Conservation (phyloP, 257 asterid genomes). For the Ballota nigra region DNA sequence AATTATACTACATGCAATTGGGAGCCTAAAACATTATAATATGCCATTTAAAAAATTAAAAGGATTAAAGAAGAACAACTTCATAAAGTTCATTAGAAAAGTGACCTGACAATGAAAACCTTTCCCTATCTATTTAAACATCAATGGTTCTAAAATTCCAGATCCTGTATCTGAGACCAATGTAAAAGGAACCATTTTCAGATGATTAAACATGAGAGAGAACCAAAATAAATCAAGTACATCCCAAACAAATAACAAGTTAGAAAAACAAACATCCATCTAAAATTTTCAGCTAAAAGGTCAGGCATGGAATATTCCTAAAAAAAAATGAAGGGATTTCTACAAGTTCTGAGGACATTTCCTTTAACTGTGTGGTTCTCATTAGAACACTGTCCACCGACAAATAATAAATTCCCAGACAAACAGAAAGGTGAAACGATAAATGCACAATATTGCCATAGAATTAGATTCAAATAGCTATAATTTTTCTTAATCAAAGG, state of each 20-base stretch:
- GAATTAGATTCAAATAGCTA: slow-evolving; percentile 7
- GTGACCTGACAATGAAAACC: not conserved
- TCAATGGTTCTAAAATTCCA: not conserved
- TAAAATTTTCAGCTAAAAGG: not conserved
- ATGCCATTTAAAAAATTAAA: not conserved
- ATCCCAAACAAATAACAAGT: not conserved
- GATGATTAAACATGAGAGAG: not conserved
- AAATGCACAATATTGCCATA: not conserved
- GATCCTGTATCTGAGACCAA: not conserved
- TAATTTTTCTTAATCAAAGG: slow-evolving; percentile 3
- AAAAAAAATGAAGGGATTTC: not conserved
- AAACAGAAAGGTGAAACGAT: not conserved
- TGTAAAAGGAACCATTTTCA: not conserved
- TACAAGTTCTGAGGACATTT: not conserved
- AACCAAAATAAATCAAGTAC: not conserved
- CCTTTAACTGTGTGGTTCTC: not conserved
- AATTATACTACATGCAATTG: not conserved
- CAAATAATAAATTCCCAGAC: slow-evolving; percentile 2
- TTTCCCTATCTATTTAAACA: not conserved
- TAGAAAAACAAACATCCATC: not conserved
- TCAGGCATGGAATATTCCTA: slow-evolving; percentile 6
- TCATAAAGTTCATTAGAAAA: not conserved
- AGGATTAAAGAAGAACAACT: not conserved
- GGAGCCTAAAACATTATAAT: no score
- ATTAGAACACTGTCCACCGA: not conserved